These are phyloP conservation scores for Colletotrichum sp. DNA, from an alignment of 2,329 filamentous ascomycete genomes.

Conservation along the genomic window DNA sequence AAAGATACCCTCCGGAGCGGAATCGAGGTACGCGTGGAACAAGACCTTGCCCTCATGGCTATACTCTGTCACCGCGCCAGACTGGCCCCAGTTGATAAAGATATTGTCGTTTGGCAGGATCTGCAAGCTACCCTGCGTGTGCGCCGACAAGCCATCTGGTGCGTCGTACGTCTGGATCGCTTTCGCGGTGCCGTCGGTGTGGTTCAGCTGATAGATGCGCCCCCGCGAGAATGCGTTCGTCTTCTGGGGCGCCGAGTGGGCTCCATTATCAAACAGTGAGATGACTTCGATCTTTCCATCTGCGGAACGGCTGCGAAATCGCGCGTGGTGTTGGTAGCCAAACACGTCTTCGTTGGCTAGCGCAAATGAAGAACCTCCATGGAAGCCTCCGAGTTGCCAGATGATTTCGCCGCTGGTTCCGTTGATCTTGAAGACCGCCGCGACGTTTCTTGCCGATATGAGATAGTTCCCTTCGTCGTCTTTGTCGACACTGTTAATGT, in stretches of 20 bases:
- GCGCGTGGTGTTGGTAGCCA: not conserved
- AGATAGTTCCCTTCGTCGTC: slow-evolving; percentile 34
- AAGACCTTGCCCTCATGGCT: not conserved
- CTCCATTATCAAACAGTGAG: not conserved
- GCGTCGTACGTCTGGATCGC: not conserved
- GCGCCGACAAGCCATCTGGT: not conserved
- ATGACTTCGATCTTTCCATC: not conserved
- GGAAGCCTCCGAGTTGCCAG: slow-evolving; percentile 57
- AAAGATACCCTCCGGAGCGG: not conserved
- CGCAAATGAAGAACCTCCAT: not conserved
- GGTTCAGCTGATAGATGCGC: not conserved
- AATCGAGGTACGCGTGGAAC: not conserved
- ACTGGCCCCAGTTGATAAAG: not conserved
- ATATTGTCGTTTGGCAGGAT: not conserved
- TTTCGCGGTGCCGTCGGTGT: not conserved
- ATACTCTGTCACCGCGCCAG: not conserved
- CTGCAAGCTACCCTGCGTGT: not conserved
- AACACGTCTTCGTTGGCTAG: not conserved
- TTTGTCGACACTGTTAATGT: slow-evolving; percentile 41
- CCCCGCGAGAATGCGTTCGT: not conserved
- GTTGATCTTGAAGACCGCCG: slow-evolving; percentile 51
- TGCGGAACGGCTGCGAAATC: not conserved
- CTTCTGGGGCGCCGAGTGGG: not conserved
- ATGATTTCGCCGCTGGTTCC: slow-evolving; percentile 50
- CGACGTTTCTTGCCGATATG: slow-evolving; percentile 32